Conservation (phyloP, 306 rosid genomes). For the Cucurbita moschata region DNA sequence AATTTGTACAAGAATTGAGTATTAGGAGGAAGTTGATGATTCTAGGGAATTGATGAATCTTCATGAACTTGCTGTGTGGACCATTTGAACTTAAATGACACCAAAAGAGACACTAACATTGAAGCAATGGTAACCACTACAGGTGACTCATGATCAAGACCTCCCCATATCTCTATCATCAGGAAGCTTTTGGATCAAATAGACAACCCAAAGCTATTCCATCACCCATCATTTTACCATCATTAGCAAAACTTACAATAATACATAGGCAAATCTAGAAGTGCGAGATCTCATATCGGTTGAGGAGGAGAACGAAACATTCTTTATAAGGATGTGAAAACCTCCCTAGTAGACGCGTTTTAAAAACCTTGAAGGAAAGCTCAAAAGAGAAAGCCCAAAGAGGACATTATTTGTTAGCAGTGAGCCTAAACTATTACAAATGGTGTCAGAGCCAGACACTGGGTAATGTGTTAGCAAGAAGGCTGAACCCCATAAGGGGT, state of each 20-base stretch:
- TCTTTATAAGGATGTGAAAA: too few relatives aligned
- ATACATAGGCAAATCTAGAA: background rate
- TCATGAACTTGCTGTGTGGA: constrained; percentile 2
- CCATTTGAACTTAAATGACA: background rate
- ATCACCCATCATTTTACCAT: background rate
- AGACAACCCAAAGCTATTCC: background rate
- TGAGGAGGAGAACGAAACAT: too few relatives aligned
- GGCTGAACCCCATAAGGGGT: too few relatives aligned
- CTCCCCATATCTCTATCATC: background rate
- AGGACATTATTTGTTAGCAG: too few relatives aligned
- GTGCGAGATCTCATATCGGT: background rate
- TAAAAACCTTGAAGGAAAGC: too few relatives aligned
- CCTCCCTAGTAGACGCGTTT: too few relatives aligned
- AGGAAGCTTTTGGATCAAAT: constrained; percentile 4
- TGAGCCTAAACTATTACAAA: too few relatives aligned
- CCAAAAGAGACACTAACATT: background rate
- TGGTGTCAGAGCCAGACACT: too few relatives aligned
- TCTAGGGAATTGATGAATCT: constrained; percentile 3
- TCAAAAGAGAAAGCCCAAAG: too few relatives aligned
- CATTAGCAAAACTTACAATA: background rate
- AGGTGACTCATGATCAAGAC: background rate
- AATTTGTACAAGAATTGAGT: background rate
- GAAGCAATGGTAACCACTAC: background rate
- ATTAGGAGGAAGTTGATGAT: background rate
- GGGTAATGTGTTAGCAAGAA: too few relatives aligned